Evolutionary conservation across 192 early-diverging fungal genomes (phyloP).

Genomic region (Coemansia sp.): DNA sequence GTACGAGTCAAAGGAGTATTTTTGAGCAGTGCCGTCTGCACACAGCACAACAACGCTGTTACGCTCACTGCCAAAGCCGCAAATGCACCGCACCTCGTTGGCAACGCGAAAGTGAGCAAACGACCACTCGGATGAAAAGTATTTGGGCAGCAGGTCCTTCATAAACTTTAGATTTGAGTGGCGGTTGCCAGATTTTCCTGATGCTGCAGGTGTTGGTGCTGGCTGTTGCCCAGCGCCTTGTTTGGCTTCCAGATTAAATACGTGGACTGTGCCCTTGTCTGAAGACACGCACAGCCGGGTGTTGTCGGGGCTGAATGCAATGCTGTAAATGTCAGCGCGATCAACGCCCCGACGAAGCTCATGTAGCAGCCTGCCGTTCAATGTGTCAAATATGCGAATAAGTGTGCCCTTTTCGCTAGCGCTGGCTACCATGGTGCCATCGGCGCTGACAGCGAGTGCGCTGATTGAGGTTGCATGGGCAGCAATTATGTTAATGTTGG

Average conservation of each 20-base stretch:
- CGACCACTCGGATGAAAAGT: conserved; percentile 93
- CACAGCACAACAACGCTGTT: conserved; percentile 81
- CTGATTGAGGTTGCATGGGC: conserved; percentile 79
- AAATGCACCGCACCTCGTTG: conserved; percentile 76
- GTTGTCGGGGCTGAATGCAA: conserved; percentile 83
- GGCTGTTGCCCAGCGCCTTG: conserved; percentile 15
- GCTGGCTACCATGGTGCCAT: conserved; percentile 79
- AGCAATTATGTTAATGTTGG: conserved; percentile 76
- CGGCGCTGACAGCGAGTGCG: conserved; percentile 72
- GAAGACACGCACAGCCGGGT: conserved; percentile 80
- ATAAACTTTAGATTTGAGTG: conserved; percentile 66
- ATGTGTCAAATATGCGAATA: conserved; percentile 82
- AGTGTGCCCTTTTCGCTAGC: conserved; percentile 90
- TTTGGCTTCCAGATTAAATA: conserved; percentile 79
- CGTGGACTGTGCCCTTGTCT: conserved; percentile 91
- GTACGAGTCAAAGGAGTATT: conserved; percentile 75
- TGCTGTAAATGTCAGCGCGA: conserved; percentile 82
- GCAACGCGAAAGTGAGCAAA: conserved; percentile 85
- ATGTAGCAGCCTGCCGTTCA: conserved; percentile 69
- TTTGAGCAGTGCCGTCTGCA: conserved; percentile 84
- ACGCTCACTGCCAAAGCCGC: conserved; percentile 76
- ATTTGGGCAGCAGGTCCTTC: conserved; percentile 85
- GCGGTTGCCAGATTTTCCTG: conserved; percentile 54
- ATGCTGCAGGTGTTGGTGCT: conserved; percentile 16
- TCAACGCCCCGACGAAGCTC: conserved; percentile 89